Evolutionary conservation across 2,329 filamentous ascomycete species (phyloP), one percentile per base, ranked within the genome.

Genomic region (Phaeosphaeria sp.): DNA sequence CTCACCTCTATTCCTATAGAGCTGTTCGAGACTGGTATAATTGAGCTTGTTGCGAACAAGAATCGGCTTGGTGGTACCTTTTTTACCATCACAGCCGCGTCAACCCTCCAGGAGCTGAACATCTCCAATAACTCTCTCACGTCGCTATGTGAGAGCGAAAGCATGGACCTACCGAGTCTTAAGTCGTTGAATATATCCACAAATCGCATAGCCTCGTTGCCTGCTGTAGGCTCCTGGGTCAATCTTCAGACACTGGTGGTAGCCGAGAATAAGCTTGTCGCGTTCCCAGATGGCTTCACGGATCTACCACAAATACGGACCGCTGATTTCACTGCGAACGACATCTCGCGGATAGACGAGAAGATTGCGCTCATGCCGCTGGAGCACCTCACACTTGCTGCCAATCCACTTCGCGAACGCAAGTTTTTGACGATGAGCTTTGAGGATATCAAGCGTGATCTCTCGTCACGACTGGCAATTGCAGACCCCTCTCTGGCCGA

Each of bases 391-490:
- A 87, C 89, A 4, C 82, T 99, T 30, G 89, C 88, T 44, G 93
- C 92, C n/a, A 99, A 99, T 69, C 95, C 95, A 0, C 80, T 99
- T 15, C 85, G 91, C 15, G 93, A 97, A 73, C 93, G 91, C 73
- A 97, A 93, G 73, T 92, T 95, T 65, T 82, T 93, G 15, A 90
- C 87, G 0, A 91, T 96, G 79, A 85, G 85, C 21, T 93, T 91
- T 0, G 90, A 92, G 15, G 91, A 95, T 53, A 81, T 98, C 60
- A 97, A 96, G 77, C 85, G 86, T 43, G 87, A 89, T 44, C 79
- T 97, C 44, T 84, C 86, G 20, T 84, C 84, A 36, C 86, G 91
- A 24, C 79, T 93, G 59, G 85, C 88, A 72, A 9, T 45, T n/a
- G 43, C 22, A 13, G 42, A 25, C 9, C 9, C 42, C 21, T n/a